Evolutionary conservation across 179 eudicot genomes (phyloP).

Genomic region (Silene noctiflora): DNA sequence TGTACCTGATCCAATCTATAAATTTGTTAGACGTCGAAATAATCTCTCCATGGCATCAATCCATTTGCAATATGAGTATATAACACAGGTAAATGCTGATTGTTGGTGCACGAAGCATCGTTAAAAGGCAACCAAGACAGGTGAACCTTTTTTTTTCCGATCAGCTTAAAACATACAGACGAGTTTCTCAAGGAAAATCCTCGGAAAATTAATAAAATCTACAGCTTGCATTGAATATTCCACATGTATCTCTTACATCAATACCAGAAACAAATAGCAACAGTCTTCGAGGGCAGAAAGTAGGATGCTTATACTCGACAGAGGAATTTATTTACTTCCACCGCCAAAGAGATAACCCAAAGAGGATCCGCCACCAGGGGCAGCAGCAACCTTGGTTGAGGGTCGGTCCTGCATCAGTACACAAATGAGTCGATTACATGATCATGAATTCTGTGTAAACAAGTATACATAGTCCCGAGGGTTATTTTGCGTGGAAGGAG

Average conservation of each 20-base stretch:
- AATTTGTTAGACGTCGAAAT: too few relatives aligned
- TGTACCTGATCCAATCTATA: too few relatives aligned
- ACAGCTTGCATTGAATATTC: conserved; percentile 35
- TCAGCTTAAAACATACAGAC: conserved; percentile 10
- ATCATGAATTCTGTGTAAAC: too few relatives aligned
- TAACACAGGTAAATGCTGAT: background rate
- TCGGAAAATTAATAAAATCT: conserved; percentile 22
- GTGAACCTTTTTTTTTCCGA: conserved; percentile 11
- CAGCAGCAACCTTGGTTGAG: conserved; percentile 66
- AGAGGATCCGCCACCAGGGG: conserved; percentile 78
- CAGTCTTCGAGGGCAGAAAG: conserved; percentile 25
- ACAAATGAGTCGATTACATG: background rate
- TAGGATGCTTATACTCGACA: conserved; percentile 20
- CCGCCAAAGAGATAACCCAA: conserved; percentile 68
- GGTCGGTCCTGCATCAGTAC: conserved; percentile 60
- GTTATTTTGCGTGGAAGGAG: too few relatives aligned
- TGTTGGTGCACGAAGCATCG: conserved; percentile 9
- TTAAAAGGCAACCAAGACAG: conserved; percentile 1
- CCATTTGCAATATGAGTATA: too few relatives aligned
- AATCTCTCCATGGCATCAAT: too few relatives aligned
- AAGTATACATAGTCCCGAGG: too few relatives aligned
- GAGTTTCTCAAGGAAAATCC: conserved; percentile 19
- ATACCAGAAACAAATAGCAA: conserved; percentile 23
- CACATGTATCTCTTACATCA: conserved; percentile 21
- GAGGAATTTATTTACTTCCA: conserved; percentile 25